Conservation (phyloP, 805 yeast species). For the Candida boidinii region DNA sequence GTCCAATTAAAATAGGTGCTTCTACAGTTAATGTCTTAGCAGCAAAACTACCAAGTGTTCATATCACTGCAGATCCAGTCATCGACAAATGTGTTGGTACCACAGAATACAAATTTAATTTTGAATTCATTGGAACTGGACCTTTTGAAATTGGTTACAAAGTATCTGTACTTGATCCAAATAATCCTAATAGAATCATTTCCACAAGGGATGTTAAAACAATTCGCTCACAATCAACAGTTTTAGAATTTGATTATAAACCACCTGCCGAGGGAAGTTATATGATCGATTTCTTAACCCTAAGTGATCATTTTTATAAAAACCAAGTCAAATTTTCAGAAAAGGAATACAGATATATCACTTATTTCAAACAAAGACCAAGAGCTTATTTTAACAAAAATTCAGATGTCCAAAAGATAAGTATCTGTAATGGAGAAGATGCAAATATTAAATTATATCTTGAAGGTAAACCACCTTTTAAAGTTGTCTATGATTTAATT, state of each 20-base stretch:
- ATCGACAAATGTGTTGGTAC: conserved; percentile 89
- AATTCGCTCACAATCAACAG: conserved; percentile 23
- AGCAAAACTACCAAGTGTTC: conserved; percentile 32
- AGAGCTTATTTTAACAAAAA: conserved; percentile 31
- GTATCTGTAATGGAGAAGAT: conserved; percentile 22
- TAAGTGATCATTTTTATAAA: conserved; percentile 57
- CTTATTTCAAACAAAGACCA: conserved; percentile 68
- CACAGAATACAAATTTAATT: conserved; percentile 63
- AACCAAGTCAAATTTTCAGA: conserved; percentile 22
- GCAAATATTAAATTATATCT: conserved; percentile 47
- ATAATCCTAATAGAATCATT: conserved; percentile 16
- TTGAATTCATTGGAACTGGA: conserved; percentile 70
- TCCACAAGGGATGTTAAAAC: conserved; percentile 17
- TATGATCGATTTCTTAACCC: conserved; percentile 56
- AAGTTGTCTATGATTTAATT: conserved; percentile 58
- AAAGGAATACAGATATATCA: conserved; percentile 46
- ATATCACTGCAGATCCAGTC: conserved; percentile 47
- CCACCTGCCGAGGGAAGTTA: conserved; percentile 81
- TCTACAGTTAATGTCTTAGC: conserved; percentile 38
- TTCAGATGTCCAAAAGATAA: conserved; percentile 10
- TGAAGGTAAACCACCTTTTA: conserved; percentile 76
- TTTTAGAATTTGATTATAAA: conserved; percentile 47
- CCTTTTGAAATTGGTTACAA: conserved; percentile 67
- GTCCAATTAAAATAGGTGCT: conserved; percentile 63
- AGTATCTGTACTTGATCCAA: conserved; percentile 43